Evolutionary conservation across 805 yeast species (phyloP), one percentile per base, ranked within the genome.

Genomic region (Kluyveromyces lactis): DNA sequence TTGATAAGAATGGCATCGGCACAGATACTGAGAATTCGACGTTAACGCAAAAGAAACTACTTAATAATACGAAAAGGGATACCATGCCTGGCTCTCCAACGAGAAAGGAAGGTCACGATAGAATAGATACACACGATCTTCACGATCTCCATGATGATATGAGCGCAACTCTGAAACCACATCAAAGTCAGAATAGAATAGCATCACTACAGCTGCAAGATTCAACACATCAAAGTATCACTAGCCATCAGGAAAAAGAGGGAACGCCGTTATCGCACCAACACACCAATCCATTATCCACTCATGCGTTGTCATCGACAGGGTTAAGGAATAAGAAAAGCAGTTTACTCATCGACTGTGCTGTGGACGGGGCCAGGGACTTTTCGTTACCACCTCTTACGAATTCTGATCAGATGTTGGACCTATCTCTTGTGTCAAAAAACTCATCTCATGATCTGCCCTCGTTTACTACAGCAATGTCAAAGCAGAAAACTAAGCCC

Each of bases 321-420:
- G 52, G 64, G 2, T 33, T 63, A 28, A 55, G 63, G 40, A 64
- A 58, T 41, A 65, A 62, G 40, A 64, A 63, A 42, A 61, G 66
- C 39, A 50, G 66, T 0, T 31, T 64, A 19, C 54, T 64, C 27
- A 45, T 54, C 8, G 60, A 46, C 26, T 47, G 29, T 34, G 18
- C 37, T 8, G 29, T 17, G 5, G 33, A 30, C n/a, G 21, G 21
- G n/a, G 21, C 18, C n/a, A 13, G n/a, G 21, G 33, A 30, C 15
- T 30, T 18, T 19, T 15, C 33, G 15, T 19, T 30, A 11, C 33
- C 21, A 8, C 16, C 21, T 5, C 21, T 30, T 7, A 30, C 8
- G 7, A 16, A 16, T 18, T 30, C 33, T 4, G 33, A 30, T n/a
- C 33, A 30, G n/a, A 15, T 30, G 21, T n/a, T 30, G 18, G 33